These are phyloP conservation scores for Chlorella ohadii DNA, from an alignment of 139 green algal genomes.

Conservation along the genomic window DNA sequence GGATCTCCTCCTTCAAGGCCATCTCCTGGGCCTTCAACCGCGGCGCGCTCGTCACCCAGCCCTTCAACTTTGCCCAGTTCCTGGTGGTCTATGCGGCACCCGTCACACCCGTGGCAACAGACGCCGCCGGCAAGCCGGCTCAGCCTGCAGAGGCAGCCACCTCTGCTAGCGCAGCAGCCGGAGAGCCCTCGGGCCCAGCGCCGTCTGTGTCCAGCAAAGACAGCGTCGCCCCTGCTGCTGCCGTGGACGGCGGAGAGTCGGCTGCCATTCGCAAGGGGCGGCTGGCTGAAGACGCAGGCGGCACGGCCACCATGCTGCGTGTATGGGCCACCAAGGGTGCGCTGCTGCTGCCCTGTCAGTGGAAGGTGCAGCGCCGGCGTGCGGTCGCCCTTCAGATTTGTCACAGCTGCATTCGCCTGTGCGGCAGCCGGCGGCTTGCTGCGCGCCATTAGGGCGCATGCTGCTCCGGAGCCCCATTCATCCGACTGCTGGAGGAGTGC, in stretches of 20 bases:
- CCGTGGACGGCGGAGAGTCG: background rate
- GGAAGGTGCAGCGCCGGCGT: no score
- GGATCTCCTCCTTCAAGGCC: constrained; percentile 18
- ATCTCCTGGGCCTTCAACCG: constrained; percentile 9
- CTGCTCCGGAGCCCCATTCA: no score
- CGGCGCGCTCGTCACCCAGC: constrained; percentile 11
- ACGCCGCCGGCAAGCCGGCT: no score
- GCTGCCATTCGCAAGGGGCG: background rate
- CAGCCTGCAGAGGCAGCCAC: background rate
- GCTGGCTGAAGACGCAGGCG: constrained; percentile 8
- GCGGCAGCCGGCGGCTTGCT: no score
- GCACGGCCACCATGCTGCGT: background rate
- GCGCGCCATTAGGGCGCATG: no score
- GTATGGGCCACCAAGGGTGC: constrained; percentile 8
- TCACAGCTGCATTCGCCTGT: no score
- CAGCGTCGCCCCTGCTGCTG: background rate
- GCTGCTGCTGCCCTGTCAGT: no score
- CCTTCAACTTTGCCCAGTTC: constrained; percentile 12
- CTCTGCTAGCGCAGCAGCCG: background rate
- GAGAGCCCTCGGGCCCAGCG: background rate
- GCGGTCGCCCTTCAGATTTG: no score
- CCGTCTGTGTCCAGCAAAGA: background rate
- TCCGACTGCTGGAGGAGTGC: no score
- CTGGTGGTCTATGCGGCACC: background rate
- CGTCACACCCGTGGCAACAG: constrained; percentile 11